Evolutionary conservation across 2,329 filamentous ascomycete genomes (phyloP).

Genomic region (Aspergillus sp.): DNA sequence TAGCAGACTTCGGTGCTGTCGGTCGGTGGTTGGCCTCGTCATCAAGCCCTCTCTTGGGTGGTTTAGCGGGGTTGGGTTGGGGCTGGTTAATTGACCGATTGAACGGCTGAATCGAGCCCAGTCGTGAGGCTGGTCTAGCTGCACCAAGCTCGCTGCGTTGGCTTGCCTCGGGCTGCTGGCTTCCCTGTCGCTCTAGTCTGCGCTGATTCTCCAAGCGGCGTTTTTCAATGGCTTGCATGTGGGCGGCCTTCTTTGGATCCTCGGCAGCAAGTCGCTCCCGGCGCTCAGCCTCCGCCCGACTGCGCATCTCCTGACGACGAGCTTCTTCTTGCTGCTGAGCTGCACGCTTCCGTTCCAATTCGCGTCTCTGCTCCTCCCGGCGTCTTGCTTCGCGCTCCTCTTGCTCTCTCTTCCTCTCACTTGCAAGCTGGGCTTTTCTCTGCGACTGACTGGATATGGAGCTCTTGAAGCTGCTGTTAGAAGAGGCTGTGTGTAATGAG

Average conservation of each 20-base stretch:
- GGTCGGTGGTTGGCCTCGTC: slow-evolving; percentile 55
- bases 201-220: slow-evolving; percentile 51
- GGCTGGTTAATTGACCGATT: slow-evolving; percentile 63
- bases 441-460: slow-evolving; percentile 63
- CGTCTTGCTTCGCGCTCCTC: slow-evolving; percentile 78
- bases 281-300: slow-evolving; percentile 58
- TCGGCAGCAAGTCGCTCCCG: slow-evolving; percentile 51
- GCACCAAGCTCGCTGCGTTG: slow-evolving; percentile 53
- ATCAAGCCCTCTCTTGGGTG: slow-evolving; percentile 73
- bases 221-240: slow-evolving; percentile 61
- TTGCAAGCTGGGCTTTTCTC: slow-evolving; percentile 71
- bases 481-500: slow-evolving; percentile 59
- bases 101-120: slow-evolving; percentile 55
- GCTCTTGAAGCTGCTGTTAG: slow-evolving; percentile 63
- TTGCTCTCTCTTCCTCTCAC: slow-evolving; percentile 78
- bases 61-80: slow-evolving; percentile 68
- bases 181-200: slow-evolving; percentile 49
- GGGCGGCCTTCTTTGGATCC: slow-evolving; percentile 67
- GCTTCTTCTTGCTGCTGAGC: slow-evolving; percentile 59
- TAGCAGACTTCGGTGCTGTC: slow-evolving; percentile 40
- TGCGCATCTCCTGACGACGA: slow-evolving; percentile 63
- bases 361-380: slow-evolving; percentile 78
- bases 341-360: slow-evolving; percentile 74
- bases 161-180: slow-evolving; percentile 41
- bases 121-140: slow-evolving; percentile 52